A percentile compares a stretch with the other conserved stretches of the same genome.
These are phyloP conservation scores for Ceratocystis papillata DNA, from an alignment of 2,329 filamentous ascomycete species.

Conservation along the genomic window DNA sequence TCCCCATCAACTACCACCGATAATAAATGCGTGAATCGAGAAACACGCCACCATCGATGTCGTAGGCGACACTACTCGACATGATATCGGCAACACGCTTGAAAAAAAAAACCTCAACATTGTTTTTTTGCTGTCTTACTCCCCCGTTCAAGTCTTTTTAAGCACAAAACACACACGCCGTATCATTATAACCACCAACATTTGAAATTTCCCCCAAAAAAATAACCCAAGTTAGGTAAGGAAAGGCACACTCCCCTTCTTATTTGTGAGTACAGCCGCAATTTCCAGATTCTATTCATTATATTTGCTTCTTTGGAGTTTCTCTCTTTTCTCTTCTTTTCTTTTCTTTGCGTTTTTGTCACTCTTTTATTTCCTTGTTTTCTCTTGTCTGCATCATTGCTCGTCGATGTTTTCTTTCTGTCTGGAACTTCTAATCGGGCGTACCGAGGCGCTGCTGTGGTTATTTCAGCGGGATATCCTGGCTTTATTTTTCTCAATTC, in stretches of 20 bases:
- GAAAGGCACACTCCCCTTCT: conserved; percentile 11
- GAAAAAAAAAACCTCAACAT: not conserved
- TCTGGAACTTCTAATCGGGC: conserved; percentile 7
- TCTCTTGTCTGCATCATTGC: conserved; percentile 3
- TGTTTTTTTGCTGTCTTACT: no score
- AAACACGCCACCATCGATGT: not conserved
- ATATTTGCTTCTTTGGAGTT: conserved; percentile 7
- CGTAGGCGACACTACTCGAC: not conserved
- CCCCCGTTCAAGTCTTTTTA: not conserved
- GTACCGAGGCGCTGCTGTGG: not conserved
- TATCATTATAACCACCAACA: conserved; percentile 5
- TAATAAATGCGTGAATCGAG: not conserved
- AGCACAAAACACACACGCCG: not conserved
- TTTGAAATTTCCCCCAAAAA: not conserved
- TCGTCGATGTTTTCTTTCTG: not conserved
- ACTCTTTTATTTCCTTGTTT: not conserved
- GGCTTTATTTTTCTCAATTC: conserved; percentile 1
- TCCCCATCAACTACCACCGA: not conserved
- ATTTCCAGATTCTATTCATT: conserved; percentile 9
- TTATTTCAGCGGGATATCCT: not conserved
- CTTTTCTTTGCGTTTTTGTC: conserved; percentile 3
- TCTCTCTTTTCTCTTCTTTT: conserved; percentile 3
- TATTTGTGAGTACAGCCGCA: conserved; percentile 2
- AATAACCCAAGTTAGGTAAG: not conserved
- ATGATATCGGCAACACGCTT: not conserved